phyloP scores from a whole-genome alignment of 2,329 filamentous ascomycete genomes.

The Phaeosphaeriaceae sp. region DNA sequence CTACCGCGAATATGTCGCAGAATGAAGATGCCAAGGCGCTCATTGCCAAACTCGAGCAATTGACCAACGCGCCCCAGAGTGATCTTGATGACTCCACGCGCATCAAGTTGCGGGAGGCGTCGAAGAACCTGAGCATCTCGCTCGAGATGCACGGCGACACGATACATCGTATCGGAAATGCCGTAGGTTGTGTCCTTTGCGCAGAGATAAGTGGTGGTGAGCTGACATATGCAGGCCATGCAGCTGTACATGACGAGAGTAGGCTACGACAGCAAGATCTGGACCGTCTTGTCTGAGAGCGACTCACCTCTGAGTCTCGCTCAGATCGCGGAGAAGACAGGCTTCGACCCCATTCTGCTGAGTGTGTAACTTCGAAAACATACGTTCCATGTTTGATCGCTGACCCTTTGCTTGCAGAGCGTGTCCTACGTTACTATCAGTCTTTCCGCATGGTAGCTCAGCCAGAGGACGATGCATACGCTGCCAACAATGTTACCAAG shows the following conservation, averaged over 20 bases:
- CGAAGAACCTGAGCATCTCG: not conserved
- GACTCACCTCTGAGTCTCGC: not conserved
- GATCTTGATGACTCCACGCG: not conserved
- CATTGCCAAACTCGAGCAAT: not conserved
- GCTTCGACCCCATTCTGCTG: not conserved
- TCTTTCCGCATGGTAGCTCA: not conserved
- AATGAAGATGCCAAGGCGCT: not conserved
- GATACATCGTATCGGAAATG: not conserved
- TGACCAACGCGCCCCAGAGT: not conserved
- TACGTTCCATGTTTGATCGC: not conserved
- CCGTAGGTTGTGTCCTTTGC: not conserved
- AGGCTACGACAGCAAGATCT: not conserved
- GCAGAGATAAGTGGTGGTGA: not conserved
- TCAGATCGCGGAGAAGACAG: not conserved
- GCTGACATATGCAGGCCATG: not conserved
- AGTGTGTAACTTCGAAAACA: not conserved
- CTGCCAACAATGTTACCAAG: not conserved
- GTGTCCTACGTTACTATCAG: not conserved
- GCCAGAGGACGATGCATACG: not conserved
- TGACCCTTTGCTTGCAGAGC: not conserved
- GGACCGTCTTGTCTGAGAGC: not conserved
- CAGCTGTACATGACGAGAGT: not conserved
- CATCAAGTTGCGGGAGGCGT: not conserved
- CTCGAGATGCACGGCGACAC: not conserved
- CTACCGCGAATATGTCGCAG: not conserved